Conservation (phyloP, 2,329 filamentous ascomycete species). For the Pestalotiopsis sp. region DNA sequence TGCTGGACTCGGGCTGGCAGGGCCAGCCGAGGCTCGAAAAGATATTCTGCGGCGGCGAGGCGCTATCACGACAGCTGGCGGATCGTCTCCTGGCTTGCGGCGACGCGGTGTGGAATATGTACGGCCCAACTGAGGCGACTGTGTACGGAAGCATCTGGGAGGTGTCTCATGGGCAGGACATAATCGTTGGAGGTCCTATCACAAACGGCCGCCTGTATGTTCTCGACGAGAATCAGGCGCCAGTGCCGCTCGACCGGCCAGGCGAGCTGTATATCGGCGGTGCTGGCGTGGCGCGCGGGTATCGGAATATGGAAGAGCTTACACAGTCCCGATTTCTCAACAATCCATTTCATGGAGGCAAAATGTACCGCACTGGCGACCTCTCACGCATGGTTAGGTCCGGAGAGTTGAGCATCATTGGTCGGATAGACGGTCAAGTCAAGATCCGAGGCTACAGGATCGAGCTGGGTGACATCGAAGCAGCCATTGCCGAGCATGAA, state of each 20-base stretch:
- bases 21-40: constrained; percentile 23
- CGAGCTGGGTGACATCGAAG: constrained; percentile 32
- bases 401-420: constrained; percentile 23
- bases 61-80: constrained; percentile 26
- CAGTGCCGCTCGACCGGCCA: constrained; percentile 38
- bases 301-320: constrained; percentile 27
- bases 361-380: constrained; percentile 30
- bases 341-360: constrained; percentile 24
- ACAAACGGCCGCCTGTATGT: constrained; percentile 41
- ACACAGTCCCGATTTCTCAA: constrained; percentile 22
- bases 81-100: constrained; percentile 32
- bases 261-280: constrained; percentile 37
- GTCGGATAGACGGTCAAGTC: constrained; percentile 29
- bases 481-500: constrained; percentile 21
- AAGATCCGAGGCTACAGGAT: constrained; percentile 33
- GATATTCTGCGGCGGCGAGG: constrained; percentile 31
- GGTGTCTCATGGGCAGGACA: constrained; percentile 22
- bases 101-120: constrained; percentile 29
- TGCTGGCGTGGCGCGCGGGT: constrained; percentile 33
- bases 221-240: constrained; percentile 37
- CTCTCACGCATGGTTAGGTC: constrained; percentile 20
- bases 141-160: constrained; percentile 29
- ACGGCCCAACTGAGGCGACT: constrained; percentile 31
- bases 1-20: constrained; percentile 24
- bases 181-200: constrained; percentile 28